Evolutionary conservation across 768 basidiomycete species (phyloP).

Genomic region (Boletus vinaceobasis): DNA sequence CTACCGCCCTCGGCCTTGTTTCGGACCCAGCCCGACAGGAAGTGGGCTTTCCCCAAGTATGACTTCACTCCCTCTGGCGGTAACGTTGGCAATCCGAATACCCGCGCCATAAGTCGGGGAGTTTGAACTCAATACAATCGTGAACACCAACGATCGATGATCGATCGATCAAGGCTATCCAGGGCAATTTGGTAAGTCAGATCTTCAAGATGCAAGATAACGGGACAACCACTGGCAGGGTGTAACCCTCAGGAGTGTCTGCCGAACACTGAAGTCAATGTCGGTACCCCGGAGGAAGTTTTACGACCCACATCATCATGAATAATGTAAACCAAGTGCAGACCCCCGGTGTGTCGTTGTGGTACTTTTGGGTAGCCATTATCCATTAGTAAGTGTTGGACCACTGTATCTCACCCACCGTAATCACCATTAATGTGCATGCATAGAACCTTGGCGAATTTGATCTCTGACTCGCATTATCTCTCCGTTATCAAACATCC

Average conservation of each 20-base stretch:
- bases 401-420: neutral
- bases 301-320: neutral
- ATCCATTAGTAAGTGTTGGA: conserved; percentile 16
- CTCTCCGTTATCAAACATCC: neutral
- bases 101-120: too few relatives aligned
- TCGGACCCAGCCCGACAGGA: too few relatives aligned
- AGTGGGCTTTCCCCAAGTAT: too few relatives aligned
- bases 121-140: too few relatives aligned
- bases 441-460: conserved; percentile 22
- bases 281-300: conserved; percentile 3
- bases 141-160: too few relatives aligned
- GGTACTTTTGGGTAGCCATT: conserved; percentile 13
- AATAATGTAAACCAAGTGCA: conserved; percentile 16
- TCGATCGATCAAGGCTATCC: too few relatives aligned
- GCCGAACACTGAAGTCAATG: conserved; percentile 13
- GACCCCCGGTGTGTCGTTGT: neutral
- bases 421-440: neutral
- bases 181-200: too few relatives aligned
- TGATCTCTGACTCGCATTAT: conserved; percentile 7
- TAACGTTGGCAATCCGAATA: too few relatives aligned
- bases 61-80: too few relatives aligned
- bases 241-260: neutral
- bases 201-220: too few relatives aligned
- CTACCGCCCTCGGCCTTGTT: too few relatives aligned
- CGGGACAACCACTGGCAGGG: too few relatives aligned